Evolutionary conservation across 345 rosid genomes (phyloP).

Genomic region (Hibiscus trionum): DNA sequence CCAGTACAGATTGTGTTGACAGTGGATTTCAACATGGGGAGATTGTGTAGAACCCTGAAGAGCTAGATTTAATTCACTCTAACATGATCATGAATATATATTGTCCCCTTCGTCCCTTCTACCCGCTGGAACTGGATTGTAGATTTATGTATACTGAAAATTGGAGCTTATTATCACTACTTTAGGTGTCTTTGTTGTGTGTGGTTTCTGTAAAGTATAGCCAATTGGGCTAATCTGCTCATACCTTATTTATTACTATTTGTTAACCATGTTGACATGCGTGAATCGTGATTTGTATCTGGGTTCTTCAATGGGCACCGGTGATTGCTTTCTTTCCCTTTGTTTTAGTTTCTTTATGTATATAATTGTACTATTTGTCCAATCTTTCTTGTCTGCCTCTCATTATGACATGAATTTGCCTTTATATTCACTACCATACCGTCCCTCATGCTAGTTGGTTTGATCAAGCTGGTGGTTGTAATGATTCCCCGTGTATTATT

Average conservation of each 20-base stretch:
- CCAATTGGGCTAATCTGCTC: slow-evolving; percentile 39
- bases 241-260: slow-evolving; percentile 29
- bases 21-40: slow-evolving; percentile 77
- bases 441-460: not conserved
- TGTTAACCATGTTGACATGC: slow-evolving; percentile 23
- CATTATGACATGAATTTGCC: not conserved
- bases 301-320: slow-evolving; percentile 18
- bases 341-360: slow-evolving; percentile 15
- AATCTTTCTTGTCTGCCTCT: not conserved
- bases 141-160: slow-evolving; percentile 45
- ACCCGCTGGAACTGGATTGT: slow-evolving; percentile 37
- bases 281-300: slow-evolving; percentile 17
- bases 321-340: slow-evolving; percentile 6
- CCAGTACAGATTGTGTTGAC: slow-evolving; percentile 76
- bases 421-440: not conserved
- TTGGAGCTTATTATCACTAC: slow-evolving; percentile 28
- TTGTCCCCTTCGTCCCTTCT: slow-evolving; percentile 23
- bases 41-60: slow-evolving; percentile 45
- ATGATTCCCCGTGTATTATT: not conserved
- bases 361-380: slow-evolving; percentile 3
- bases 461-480: not conserved
- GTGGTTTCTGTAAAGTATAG: slow-evolving; percentile 41
- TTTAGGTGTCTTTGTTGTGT: slow-evolving; percentile 29
- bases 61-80: slow-evolving; percentile 29
- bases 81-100: slow-evolving; percentile 35